A percentile compares a stretch with the other conserved stretches of the same genome.
These are phyloP conservation scores for Botrytis porri DNA, from an alignment of 2,329 filamentous ascomycete genomes.

Conservation along the genomic window DNA sequence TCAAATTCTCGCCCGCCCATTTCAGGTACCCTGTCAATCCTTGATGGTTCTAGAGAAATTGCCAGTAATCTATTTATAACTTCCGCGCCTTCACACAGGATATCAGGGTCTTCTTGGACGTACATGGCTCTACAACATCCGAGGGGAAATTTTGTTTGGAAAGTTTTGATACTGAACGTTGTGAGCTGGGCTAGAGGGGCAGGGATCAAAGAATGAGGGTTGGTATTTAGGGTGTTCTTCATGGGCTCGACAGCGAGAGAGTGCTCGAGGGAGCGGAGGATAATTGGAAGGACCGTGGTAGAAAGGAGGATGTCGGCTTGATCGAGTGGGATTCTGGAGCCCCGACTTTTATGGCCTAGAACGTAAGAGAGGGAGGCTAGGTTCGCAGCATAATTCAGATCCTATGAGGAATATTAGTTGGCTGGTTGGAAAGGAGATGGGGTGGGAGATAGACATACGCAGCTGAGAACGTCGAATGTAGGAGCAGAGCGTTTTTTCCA, in stretches of 20 bases:
- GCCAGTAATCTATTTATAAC: neutral
- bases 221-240: neutral
- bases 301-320: neutral
- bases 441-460: neutral
- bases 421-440: neutral
- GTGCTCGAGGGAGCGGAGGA: neutral
- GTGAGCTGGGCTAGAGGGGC: neutral
- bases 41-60: neutral
- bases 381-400: neutral
- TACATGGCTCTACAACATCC: fast-evolving
- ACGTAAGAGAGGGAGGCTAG: neutral
- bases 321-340: fast-evolving
- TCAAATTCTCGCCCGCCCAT: fast-evolving
- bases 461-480: neutral
- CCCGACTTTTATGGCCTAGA: neutral
- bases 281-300: neutral
- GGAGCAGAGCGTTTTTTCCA: neutral
- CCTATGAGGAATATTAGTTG: neutral
- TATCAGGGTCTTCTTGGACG: neutral
- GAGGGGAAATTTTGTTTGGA: fast-evolving
- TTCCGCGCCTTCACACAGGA: neutral
- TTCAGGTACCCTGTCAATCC: too few relatives aligned
- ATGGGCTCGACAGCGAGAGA: neutral
- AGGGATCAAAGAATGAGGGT: neutral
- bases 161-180: neutral